Evolutionary conservation across 108 stramenopile genomes (phyloP), one percentile per base, ranked within the genome.

Genomic region (Stephanodiscus triporus): DNA sequence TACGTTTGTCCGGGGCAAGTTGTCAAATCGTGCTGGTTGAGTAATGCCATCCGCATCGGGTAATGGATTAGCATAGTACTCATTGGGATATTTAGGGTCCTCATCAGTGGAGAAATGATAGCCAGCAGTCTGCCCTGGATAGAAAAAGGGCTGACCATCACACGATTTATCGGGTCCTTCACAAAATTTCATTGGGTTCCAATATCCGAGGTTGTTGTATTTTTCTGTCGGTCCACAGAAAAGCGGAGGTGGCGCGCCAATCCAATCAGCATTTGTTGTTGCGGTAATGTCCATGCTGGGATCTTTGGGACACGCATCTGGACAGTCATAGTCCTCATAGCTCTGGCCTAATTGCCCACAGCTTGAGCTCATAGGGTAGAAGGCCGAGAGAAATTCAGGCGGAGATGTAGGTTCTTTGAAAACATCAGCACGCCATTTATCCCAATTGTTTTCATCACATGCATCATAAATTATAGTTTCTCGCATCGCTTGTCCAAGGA

Each of bases 361-460:
- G 26, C 42, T 27, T 17, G 64, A 66, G 64, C 64, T 66, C 64
- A 66, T 66, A 50, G 64, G 64, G 47, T 66, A 66, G 48, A 66
- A 53, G 26, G 64, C 64, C 17, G 64, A 2, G n/a, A 47, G 64
- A 50, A 16, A 17, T 66, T 66, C 64, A 17, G 64, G 64, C 6
- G 64, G 64, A 14, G 47, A 50, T 9, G 38, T 8, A n/a, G 64
- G 64, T 29, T 66, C 64, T 50, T 66, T 66, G 64, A 27, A 66
- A 29, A 66, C 30, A 16, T 66, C 45, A 29, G 64, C 64, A 29
- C 42, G 38, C 64, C 64, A 66, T 29, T 26, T 27, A 29, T 66
- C 64, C 64, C 64, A 66, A 47, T 66, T 66, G 29, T 66, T 66
- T 50, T 66, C 64, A 47, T 66, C 64, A 47, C 64, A 66, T 27